Evolutionary conservation across 768 basidiomycete species (phyloP).

Genomic region (Sistotremastrum niveocremeum): DNA sequence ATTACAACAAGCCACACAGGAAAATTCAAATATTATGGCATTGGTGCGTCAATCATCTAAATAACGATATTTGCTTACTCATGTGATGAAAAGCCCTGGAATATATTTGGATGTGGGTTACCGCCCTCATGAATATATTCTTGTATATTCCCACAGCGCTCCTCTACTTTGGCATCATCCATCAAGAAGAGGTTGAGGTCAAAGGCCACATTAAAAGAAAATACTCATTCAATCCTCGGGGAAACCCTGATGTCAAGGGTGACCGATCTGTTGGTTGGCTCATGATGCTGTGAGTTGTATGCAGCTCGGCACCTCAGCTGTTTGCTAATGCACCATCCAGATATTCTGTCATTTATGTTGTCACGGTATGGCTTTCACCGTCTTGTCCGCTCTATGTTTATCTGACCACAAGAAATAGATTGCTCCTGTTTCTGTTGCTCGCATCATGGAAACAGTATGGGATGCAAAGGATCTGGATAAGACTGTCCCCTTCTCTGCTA

Average conservation of each 20-base stretch:
- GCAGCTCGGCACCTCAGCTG: background rate
- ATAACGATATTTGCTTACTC: no score
- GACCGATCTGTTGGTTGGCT: constrained; percentile 19
- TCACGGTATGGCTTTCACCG: constrained; percentile 14
- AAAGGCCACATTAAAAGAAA: no score
- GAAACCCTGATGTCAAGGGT: background rate
- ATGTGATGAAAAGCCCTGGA: constrained; percentile 27
- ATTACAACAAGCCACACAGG: constrained; percentile 21
- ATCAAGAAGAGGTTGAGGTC: no score
- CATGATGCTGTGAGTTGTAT: constrained; percentile 32
- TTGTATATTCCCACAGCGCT: constrained; percentile 33
- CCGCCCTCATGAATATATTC: constrained; percentile 27
- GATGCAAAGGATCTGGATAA: no score
- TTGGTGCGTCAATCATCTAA: no score
- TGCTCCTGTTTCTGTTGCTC: no score
- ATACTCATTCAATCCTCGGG: no score
- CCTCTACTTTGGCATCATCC: constrained; percentile 6
- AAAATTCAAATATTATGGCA: constrained; percentile 9
- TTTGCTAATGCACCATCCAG: constrained; percentile 11
- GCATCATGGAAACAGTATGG: no score
- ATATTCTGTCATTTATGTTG: constrained; percentile 32
- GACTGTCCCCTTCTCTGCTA: no score
- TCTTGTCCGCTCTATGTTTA: no score
- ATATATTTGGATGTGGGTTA: constrained; percentile 40
- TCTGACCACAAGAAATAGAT: no score